These are phyloP conservation scores for Articulospora tetracladia DNA, from an alignment of 495 filamentous ascomycete genomes.

Conservation along the genomic window DNA sequence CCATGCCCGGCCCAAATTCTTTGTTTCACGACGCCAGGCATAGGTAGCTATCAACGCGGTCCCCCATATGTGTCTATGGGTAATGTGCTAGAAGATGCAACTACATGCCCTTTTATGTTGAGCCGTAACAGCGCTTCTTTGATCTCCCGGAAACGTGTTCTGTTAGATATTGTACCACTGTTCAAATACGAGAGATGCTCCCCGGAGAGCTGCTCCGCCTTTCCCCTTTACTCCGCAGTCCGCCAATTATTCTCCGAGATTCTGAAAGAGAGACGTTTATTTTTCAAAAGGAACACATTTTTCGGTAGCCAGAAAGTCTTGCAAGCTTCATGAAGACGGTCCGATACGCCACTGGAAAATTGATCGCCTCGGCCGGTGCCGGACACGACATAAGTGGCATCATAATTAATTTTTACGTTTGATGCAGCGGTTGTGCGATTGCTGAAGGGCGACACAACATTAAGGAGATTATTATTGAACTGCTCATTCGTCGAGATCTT, in stretches of 20 bases:
- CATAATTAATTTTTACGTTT: neutral
- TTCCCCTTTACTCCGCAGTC: neutral
- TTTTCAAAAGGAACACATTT: neutral
- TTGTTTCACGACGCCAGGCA: neutral
- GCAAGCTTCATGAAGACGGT: neutral
- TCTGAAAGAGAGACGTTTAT: neutral
- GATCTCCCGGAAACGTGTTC: neutral
- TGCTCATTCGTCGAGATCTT: neutral
- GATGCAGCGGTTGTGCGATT: neutral
- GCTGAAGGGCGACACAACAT: neutral
- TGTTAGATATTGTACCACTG: neutral
- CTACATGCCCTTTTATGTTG: neutral
- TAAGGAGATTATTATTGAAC: neutral
- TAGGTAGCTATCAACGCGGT: neutral
- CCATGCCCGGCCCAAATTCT: neutral
- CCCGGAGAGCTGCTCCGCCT: neutral
- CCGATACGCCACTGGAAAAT: neutral
- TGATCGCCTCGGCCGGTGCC: neutral
- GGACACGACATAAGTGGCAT: neutral
- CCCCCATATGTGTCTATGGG: neutral
- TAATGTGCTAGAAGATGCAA: neutral
- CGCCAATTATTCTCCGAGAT: neutral
- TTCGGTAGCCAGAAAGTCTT: neutral
- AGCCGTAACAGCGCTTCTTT: neutral
- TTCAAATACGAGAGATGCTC: neutral